Conservation (phyloP, 331 rosid species). For the Rhamnella rubrinervis region DNA sequence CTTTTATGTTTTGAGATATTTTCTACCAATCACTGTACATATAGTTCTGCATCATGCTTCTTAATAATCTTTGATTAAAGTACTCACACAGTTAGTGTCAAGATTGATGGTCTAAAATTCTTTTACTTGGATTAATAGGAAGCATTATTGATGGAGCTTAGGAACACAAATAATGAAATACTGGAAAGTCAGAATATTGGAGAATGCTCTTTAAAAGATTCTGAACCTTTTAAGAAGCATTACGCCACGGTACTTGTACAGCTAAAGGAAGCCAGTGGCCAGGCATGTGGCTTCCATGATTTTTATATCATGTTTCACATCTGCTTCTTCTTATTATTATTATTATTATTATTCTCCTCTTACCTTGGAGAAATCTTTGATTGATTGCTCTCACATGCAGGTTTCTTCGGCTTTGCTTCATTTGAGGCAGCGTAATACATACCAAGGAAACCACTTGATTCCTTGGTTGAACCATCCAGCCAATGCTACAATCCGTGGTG, state of each 20-base stretch:
- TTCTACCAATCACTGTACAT: not conserved
- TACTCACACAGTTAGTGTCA: constrained; percentile 12
- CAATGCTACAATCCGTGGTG: constrained; percentile 36
- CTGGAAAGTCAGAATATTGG: constrained; percentile 57
- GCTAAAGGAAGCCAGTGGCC: constrained; percentile 91
- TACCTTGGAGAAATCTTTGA: constrained; percentile 17
- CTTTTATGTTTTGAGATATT: not conserved
- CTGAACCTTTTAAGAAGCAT: constrained; percentile 67
- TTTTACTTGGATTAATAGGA: constrained; percentile 44
- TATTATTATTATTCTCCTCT: constrained; percentile 13
- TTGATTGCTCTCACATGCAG: constrained; percentile 39
- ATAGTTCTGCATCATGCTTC: constrained; percentile 7
- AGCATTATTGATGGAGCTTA: constrained; percentile 59
- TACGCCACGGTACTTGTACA: constrained; percentile 78
- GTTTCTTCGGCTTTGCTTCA: constrained; percentile 56
- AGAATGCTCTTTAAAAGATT: constrained; percentile 50
- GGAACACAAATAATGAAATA: constrained; percentile 46
- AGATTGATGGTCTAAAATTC: constrained; percentile 17
- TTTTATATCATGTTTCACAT: constrained; percentile 19
- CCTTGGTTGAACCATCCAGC: constrained; percentile 40
- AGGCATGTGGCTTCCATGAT: constrained; percentile 89
- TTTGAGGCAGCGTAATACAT: constrained; percentile 60
- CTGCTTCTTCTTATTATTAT: constrained; percentile 9
- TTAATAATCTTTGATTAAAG: constrained; percentile 1
- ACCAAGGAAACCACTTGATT: constrained; percentile 39